A percentile compares a stretch with the other conserved stretches of the same genome.
phyloP scores from a whole-genome alignment of 2,329 filamentous ascomycete species.

The Bipolaris gigantea region DNA sequence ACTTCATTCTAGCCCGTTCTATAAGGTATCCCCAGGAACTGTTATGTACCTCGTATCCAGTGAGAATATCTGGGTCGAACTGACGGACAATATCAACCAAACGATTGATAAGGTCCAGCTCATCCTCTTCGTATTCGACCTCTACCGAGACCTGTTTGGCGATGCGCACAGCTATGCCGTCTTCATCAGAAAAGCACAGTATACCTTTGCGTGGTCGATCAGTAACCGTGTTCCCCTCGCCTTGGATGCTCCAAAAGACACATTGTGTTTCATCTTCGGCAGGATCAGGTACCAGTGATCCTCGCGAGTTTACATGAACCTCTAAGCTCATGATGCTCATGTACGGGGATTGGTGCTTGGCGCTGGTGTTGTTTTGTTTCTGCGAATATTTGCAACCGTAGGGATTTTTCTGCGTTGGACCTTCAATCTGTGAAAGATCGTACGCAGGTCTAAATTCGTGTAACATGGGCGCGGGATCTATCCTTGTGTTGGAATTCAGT shows the following conservation, averaged over 20 bases:
- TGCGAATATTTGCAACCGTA: conserved; percentile 87
- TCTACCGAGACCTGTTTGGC: conserved; percentile 63
- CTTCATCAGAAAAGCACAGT: conserved; percentile 68
- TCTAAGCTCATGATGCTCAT: conserved; percentile 98
- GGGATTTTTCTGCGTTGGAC: conserved; percentile 78
- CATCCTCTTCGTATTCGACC: conserved; percentile 73
- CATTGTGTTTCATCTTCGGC: conserved; percentile 86
- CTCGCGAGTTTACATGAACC: conserved; percentile 85
- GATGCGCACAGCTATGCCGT: conserved; percentile 62
- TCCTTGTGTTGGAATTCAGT: conserved; percentile 3
- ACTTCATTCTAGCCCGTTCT: conserved; percentile 81
- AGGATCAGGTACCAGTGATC: conserved; percentile 79
- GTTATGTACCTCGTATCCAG: conserved; percentile 92
- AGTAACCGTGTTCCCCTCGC: conserved; percentile 65
- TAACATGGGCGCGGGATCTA: conserved; percentile 17
- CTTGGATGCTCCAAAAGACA: conserved; percentile 87
- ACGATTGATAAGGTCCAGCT: conserved; percentile 82
- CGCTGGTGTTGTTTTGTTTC: conserved; percentile 70
- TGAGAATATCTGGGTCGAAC: conserved; percentile 88
- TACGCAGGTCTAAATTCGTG: conserved; percentile 25
- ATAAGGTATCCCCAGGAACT: conserved; percentile 95
- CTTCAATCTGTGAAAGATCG: conserved; percentile 79
- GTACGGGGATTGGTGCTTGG: conserved; percentile 83
- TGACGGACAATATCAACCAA: conserved; percentile 83
- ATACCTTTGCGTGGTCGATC: conserved; percentile 67